Percentiles rank a stretch among this genome's conserved stretches.
phyloP scores from a whole-genome alignment of 495 filamentous ascomycete species.

The Xylaria acuta region DNA sequence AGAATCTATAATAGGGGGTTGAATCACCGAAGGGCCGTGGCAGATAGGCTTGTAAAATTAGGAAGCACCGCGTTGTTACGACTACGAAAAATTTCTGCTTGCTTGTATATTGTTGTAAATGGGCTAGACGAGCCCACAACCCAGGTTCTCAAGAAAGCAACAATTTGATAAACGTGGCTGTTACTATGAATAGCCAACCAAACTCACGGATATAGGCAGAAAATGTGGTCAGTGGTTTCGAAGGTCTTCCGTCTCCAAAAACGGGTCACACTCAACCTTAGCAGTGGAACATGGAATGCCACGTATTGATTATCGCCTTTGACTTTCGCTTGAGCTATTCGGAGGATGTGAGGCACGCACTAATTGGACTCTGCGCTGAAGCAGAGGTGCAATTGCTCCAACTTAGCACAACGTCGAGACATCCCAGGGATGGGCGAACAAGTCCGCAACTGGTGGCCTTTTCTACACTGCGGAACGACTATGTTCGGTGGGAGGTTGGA shows the following conservation, averaged over 20 bases:
- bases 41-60: neutral
- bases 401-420: slow-evolving; percentile 9
- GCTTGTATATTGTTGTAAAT: neutral
- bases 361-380: neutral
- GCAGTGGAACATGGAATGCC: neutral
- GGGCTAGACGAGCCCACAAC: slow-evolving; percentile 19
- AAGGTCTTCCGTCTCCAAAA: slow-evolving; percentile 18
- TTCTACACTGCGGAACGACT: neutral
- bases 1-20: neutral
- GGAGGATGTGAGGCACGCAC: neutral
- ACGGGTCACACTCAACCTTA: neutral
- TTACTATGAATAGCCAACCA: slow-evolving; percentile 25
- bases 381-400: slow-evolving; percentile 3
- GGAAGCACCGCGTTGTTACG: neutral
- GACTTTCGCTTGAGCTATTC: neutral
- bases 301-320: neutral
- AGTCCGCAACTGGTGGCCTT: neutral
- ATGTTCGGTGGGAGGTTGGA: neutral
- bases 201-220: slow-evolving; percentile 4
- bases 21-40: neutral
- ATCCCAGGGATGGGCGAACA: neutral
- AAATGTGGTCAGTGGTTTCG: neutral
- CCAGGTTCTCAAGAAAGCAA: neutral
- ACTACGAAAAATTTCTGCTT: neutral
- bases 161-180: neutral